Percentiles rank a stretch among this genome's conserved stretches.
phyloP scores from a whole-genome alignment of 2,329 filamentous ascomycete genomes.

The Hypocreales sp. region DNA sequence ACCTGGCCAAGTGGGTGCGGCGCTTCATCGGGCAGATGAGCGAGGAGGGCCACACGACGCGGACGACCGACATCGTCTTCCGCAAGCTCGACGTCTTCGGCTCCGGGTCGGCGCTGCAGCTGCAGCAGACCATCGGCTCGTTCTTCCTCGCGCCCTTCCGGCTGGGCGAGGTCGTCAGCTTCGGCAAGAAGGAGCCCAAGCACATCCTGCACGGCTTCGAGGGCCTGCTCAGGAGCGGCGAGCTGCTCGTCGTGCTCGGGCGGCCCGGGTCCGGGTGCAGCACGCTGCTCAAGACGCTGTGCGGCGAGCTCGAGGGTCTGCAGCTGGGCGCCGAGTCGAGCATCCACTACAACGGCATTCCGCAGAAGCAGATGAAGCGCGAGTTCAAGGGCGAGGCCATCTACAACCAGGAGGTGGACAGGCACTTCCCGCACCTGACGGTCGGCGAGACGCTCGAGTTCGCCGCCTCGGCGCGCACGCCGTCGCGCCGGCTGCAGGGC shows the following conservation, averaged over 20 bases:
- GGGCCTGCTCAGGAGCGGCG: conserved; percentile 45
- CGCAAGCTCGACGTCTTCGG: conserved; percentile 52
- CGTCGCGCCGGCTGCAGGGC: conserved; percentile 45
- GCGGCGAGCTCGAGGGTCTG: conserved; percentile 43
- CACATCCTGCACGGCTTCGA: conserved; percentile 50
- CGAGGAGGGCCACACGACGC: conserved; percentile 36
- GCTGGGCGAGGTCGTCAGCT: conserved; percentile 37
- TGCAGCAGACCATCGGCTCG: conserved; percentile 52
- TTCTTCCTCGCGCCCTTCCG: conserved; percentile 41
- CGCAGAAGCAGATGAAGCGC: conserved; percentile 33
- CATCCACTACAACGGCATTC: conserved; percentile 50
- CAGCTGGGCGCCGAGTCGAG: conserved; percentile 29
- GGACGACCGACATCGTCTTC: conserved; percentile 44
- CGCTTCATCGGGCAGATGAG: conserved; percentile 26
- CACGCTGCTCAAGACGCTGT: conserved; percentile 47
- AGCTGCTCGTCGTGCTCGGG: conserved; percentile 55
- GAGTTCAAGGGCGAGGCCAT: conserved; percentile 51
- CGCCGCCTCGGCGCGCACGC: conserved; percentile 53
- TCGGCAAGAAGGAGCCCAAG: conserved; percentile 28
- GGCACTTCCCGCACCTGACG: conserved; percentile 64
- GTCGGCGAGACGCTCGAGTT: conserved; percentile 62
- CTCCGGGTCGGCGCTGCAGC: conserved; percentile 48
- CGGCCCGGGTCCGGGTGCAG: conserved; percentile 50
- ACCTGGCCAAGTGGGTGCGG: conserved; percentile 24
- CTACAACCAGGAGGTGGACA: conserved; percentile 63